Conservation (phyloP, 2,329 filamentous ascomycete genomes). For the Sporothrix luriei region DNA sequence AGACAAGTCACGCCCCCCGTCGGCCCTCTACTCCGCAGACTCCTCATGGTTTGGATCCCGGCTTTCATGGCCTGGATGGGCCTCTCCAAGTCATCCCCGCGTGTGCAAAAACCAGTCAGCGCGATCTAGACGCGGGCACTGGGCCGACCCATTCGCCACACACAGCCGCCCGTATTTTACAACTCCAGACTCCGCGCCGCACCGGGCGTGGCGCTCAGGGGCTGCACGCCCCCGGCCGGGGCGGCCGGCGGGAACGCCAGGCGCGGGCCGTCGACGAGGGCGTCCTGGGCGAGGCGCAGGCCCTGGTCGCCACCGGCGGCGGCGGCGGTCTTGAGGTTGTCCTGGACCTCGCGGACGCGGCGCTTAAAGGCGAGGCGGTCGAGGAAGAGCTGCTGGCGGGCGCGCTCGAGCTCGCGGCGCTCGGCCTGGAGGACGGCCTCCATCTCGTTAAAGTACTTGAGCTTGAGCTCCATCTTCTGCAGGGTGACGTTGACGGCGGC, state of each 20-base stretch:
- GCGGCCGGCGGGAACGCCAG: conserved; percentile 57
- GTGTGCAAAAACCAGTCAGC: neutral
- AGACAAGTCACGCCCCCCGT: neutral
- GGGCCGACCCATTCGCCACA: too few relatives aligned
- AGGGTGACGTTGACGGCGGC: conserved; percentile 91
- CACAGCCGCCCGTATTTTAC: conserved; percentile 39
- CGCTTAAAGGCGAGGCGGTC: conserved; percentile 89
- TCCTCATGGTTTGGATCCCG: neutral
- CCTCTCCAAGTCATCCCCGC: neutral
- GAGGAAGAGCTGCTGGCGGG: conserved; percentile 88
- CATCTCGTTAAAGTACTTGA: conserved; percentile 95
- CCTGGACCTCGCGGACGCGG: conserved; percentile 80
- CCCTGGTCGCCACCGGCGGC: conserved; percentile 55
- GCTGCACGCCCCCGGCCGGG: conserved; percentile 52
- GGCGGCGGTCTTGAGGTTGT: conserved; percentile 64
- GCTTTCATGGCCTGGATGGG: neutral
- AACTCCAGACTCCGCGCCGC: conserved; percentile 62
- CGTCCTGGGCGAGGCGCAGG: conserved; percentile 52
- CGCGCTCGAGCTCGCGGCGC: conserved; percentile 86
- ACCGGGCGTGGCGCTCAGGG: conserved; percentile 55
- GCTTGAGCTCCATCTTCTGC: conserved; percentile 92
- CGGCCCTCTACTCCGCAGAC: neutral
- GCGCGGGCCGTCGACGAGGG: conserved; percentile 53
- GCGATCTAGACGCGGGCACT: neutral
- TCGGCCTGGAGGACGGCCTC: conserved; percentile 90